Percentiles rank a stretch among this genome's conserved stretches.
phyloP scores from a whole-genome alignment of 2,329 filamentous ascomycete species.

The Ceratocystiopsis sp. region DNA sequence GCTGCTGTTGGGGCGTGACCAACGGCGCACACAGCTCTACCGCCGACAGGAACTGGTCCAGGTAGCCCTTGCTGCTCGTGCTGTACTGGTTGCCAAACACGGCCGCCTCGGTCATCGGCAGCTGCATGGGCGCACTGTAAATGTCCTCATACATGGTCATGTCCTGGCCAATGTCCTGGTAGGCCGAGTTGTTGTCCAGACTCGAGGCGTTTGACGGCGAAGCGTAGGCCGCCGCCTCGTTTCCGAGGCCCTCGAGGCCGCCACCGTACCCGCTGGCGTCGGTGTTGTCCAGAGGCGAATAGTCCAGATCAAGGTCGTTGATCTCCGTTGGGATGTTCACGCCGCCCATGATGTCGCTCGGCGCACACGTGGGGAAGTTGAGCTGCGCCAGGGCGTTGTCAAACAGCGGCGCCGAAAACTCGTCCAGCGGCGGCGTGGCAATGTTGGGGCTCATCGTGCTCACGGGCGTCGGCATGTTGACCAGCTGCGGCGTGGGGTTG shows the following conservation, averaged over 20 bases:
- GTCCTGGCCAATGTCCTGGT: conserved; percentile 40
- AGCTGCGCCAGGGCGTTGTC: conserved; percentile 21
- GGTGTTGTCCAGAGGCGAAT: background rate
- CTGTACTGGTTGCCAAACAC: conserved; percentile 9
- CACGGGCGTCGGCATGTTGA: conserved; percentile 45
- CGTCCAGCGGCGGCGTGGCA: conserved; percentile 40
- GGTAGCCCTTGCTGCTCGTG: conserved; percentile 20
- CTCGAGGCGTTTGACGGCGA: conserved; percentile 27
- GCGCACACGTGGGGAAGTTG: conserved; percentile 24
- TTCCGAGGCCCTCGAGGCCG: too few species aligned
- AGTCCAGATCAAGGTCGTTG: conserved; percentile 21
- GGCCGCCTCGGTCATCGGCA: conserved; percentile 31
- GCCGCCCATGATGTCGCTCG: conserved; percentile 5
- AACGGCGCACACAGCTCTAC: conserved; percentile 22
- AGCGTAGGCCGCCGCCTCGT: conserved; percentile 33
- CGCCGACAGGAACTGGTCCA: conserved; percentile 24
- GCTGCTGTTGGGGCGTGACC: conserved; percentile 5
- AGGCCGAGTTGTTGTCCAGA: conserved; percentile 34
- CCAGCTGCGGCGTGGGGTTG: conserved; percentile 39
- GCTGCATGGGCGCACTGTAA: conserved; percentile 39
- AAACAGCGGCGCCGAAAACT: conserved; percentile 16
- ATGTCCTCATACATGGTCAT: conserved; percentile 48
- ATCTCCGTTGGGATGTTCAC: conserved; percentile 24
- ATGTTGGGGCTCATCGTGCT: conserved; percentile 35
- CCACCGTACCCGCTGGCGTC: conserved; percentile 16